Evolutionary conservation across 768 basidiomycete genomes (phyloP), one percentile per base, ranked within the genome.

Genomic region (Favolaschia claudopus): DNA sequence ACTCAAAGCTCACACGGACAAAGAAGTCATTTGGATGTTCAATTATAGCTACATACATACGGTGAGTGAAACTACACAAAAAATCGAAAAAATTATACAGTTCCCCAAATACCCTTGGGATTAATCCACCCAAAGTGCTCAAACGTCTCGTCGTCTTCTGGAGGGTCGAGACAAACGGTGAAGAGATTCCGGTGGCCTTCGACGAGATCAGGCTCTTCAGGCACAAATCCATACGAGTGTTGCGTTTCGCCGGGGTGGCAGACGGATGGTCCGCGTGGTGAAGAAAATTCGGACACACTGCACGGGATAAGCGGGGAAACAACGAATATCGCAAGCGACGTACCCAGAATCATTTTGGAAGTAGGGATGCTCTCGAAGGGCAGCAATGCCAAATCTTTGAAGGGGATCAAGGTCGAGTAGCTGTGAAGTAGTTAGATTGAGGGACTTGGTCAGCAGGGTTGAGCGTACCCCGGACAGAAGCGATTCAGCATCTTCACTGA

Each of bases 381-480:
- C 60, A 5, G 34, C 50, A 49, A 61, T 32, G n/a, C 58, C 60
- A 34, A 60, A 71, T 20, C 73, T 59, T 13, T 55, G 36, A 22
- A 33, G 34, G 3, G 70, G 68, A 7, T 62, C 60, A 17, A 66
- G 33, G 19, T 58, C 45, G 15, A 72, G 29, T 13, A 72, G 39
- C 73, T 75, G 47, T 10, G 8, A 7, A 20, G 25, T 43, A 17
- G n/a, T n/a, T 32, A 43, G 31, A 17, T 27, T 24, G 17, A 4
- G 14, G 7, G 29, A 36, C 5, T 27, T 31, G 10, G n/a, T 20
- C 14, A 36, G 17, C 7, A 33, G 5, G 43, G 32, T 51, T n/a
- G n/a, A n/a, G 38, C 70, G 33, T 49, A 74, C 78, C 29, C 78
- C 76, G 29, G 63, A 55, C 7, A 80, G 53, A 3, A 82, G 55